A percentile compares a stretch with the other conserved stretches of the same genome.
phyloP scores from a whole-genome alignment of 768 basidiomycete species.

The Strobilomyces dryophilus region DNA sequence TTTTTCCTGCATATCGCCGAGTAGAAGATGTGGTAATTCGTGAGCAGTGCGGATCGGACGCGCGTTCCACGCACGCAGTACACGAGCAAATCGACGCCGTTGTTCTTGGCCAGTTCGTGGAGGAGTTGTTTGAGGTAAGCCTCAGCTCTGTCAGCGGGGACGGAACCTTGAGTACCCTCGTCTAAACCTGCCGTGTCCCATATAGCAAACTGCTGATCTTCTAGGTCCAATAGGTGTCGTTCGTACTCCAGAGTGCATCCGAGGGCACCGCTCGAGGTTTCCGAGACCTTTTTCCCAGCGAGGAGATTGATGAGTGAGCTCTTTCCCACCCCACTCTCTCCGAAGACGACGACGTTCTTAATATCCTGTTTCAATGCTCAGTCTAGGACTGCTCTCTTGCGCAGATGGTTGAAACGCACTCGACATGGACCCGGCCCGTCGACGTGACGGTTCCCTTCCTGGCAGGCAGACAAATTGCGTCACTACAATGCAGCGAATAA shows the following conservation, averaged over 20 bases:
- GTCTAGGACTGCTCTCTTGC: background rate
- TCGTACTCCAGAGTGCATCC: slow-evolving; percentile 35
- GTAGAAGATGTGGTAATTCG: slow-evolving; percentile 38
- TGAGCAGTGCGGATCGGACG: slow-evolving; percentile 29
- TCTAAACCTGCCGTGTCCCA: slow-evolving; percentile 36
- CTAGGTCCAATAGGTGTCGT: slow-evolving; percentile 22
- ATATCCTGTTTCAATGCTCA: slow-evolving; percentile 7
- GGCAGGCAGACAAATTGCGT: slow-evolving; percentile 10
- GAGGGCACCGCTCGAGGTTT: slow-evolving; percentile 28
- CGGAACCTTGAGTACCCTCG: slow-evolving; percentile 24
- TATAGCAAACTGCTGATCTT: slow-evolving; percentile 16
- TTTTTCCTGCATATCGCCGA: slow-evolving; percentile 37
- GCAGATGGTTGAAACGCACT: slow-evolving; percentile 7
- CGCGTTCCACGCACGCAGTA: slow-evolving; percentile 40
- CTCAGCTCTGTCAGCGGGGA: slow-evolving; percentile 30
- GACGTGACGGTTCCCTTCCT: slow-evolving; percentile 2
- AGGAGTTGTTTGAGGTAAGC: slow-evolving; percentile 33
- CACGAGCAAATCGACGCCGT: slow-evolving; percentile 38
- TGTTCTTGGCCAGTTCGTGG: slow-evolving; percentile 29
- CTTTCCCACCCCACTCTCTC: slow-evolving; percentile 40
- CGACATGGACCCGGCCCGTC: background rate
- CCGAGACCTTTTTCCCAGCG: slow-evolving; percentile 21
- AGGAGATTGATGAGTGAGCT: slow-evolving; percentile 45
- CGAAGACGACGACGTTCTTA: slow-evolving; percentile 39
- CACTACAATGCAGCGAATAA: slow-evolving; percentile 2